Evolutionary conservation across 495 filamentous ascomycete species (phyloP).

Genomic region (Polyplosphaeria fusca): DNA sequence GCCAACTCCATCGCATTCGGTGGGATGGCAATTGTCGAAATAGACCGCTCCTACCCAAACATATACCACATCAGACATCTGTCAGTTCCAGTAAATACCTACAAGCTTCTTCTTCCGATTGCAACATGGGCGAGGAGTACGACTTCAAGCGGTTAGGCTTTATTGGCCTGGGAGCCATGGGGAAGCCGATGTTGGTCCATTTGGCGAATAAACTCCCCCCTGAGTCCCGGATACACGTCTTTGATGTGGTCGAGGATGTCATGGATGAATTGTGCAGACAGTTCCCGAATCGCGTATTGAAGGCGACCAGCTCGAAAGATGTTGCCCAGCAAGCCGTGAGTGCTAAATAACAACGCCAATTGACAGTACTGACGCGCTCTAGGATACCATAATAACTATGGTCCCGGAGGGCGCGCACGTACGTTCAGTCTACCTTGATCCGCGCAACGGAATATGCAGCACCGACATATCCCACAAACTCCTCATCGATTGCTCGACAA

Average conservation of each 20-base stretch:
- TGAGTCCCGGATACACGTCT: slow-evolving; percentile 40
- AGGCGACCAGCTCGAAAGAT: slow-evolving; percentile 39
- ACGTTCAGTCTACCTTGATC: slow-evolving; percentile 42
- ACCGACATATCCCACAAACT: slow-evolving; percentile 38
- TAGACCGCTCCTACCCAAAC: no score
- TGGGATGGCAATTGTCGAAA: no score
- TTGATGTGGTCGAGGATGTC: slow-evolving; percentile 40
- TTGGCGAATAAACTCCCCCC: slow-evolving; percentile 42
- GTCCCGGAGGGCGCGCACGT: slow-evolving; percentile 44
- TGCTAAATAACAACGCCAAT: not conserved
- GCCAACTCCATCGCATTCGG: no score
- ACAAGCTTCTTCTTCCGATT: no score
- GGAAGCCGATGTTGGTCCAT: slow-evolving; percentile 46
- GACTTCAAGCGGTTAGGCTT: slow-evolving; percentile 42
- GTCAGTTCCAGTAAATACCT: no score
- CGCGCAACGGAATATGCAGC: slow-evolving; percentile 39
- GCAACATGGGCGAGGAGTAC: slow-evolving; percentile 6
- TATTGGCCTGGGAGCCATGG: slow-evolving; percentile 52
- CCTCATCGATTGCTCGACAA: slow-evolving; percentile 48
- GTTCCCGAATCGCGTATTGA: slow-evolving; percentile 34
- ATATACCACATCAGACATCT: no score
- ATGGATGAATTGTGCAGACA: slow-evolving; percentile 40
- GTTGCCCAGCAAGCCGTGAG: slow-evolving; percentile 47
- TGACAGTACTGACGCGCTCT: not conserved
- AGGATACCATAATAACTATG: slow-evolving; percentile 43